These are phyloP conservation scores for Dothistroma septosporum DNA, from an alignment of 2,329 filamentous ascomycete genomes.

Conservation along the genomic window DNA sequence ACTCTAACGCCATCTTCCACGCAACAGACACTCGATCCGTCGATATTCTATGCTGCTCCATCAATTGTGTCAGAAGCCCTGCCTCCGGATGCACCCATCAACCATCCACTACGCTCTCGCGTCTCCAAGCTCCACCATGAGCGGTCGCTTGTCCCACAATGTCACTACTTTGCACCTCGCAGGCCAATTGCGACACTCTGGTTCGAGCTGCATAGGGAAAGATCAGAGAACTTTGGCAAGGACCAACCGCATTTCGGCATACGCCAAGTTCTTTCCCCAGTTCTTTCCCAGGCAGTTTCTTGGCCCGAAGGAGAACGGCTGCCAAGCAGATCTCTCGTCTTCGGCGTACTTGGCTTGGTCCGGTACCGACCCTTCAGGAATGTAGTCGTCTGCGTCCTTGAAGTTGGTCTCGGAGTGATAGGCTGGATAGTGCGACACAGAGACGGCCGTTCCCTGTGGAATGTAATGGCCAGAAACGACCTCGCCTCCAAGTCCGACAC, in stretches of 20 bases:
- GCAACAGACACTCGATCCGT: neutral
- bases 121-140: slow-evolving; percentile 13
- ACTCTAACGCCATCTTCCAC: neutral
- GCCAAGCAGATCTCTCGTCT: slow-evolving; percentile 28
- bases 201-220: slow-evolving; percentile 38
- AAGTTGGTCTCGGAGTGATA: slow-evolving; percentile 28
- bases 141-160: slow-evolving; percentile 17
- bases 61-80: neutral
- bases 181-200: slow-evolving; percentile 24
- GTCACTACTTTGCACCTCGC: slow-evolving; percentile 17
- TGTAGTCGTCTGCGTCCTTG: slow-evolving; percentile 23
- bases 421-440: slow-evolving; percentile 25
- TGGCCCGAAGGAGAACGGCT: slow-evolving; percentile 34
- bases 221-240: slow-evolving; percentile 39
- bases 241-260: slow-evolving; percentile 38
- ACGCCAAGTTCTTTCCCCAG: slow-evolving; percentile 37
- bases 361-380: slow-evolving; percentile 33
- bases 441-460: slow-evolving; percentile 28
- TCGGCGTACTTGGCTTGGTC: slow-evolving; percentile 23
- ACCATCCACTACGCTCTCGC: neutral
- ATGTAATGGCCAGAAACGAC: slow-evolving; percentile 29
- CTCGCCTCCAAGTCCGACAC: slow-evolving; percentile 25
- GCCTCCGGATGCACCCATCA: neutral
- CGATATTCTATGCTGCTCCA: too few species aligned
- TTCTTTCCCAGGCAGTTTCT: slow-evolving; percentile 30